These are phyloP conservation scores for Suillus bovinus DNA, from an alignment of 768 basidiomycete species.

Conservation along the genomic window DNA sequence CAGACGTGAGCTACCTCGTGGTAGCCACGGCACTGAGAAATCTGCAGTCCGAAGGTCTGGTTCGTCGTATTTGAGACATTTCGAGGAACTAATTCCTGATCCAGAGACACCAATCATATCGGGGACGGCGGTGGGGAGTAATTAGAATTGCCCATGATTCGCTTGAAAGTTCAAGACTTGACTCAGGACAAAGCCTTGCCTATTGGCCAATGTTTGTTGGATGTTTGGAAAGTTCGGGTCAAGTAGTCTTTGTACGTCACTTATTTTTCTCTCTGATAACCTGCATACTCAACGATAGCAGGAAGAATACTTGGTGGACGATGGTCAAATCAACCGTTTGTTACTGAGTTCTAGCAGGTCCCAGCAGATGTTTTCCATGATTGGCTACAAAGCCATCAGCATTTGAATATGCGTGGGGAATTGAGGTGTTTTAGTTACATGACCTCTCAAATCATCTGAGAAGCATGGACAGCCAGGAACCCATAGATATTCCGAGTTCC, in stretches of 20 bases:
- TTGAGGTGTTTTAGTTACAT: neutral
- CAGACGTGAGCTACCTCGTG: neutral
- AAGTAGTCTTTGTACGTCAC: too few relatives aligned
- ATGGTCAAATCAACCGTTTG: neutral
- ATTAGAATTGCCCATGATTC: too few relatives aligned
- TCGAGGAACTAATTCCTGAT: neutral
- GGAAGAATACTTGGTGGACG: neutral
- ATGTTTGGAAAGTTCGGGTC: too few relatives aligned
- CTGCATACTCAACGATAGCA: neutral
- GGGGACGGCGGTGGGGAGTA: too few relatives aligned
- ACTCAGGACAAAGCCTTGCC: too few relatives aligned
- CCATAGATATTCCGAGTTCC: neutral
- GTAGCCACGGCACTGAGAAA: slow-evolving; percentile 7
- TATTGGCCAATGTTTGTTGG: too few relatives aligned
- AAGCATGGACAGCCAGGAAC: neutral
- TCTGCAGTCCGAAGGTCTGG: neutral
- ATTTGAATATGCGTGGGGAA: neutral
- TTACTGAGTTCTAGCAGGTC: neutral
- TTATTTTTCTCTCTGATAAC: neutral
- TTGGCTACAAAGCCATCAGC: neutral
- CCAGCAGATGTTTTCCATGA: too few relatives aligned
- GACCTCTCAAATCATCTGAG: neutral
- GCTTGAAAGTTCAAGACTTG: too few relatives aligned
- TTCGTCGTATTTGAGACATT: neutral
- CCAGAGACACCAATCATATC: neutral